A percentile compares a stretch with the other conserved stretches of the same genome.
These are phyloP conservation scores for Avena insularis DNA, from an alignment of 176 grass and related monocot genomes.

Conservation along the genomic window DNA sequence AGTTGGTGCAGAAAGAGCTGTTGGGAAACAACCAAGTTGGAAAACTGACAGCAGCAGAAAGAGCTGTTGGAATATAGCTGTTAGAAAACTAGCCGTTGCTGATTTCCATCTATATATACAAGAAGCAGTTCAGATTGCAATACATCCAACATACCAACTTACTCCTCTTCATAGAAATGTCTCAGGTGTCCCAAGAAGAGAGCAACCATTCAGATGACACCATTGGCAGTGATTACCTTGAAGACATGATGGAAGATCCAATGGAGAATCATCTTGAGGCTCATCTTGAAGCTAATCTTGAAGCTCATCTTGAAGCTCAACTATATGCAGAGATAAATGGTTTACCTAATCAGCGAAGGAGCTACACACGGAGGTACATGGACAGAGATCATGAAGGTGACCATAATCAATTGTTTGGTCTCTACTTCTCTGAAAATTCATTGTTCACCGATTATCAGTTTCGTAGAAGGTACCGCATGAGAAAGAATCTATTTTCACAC, in stretches of 20 bases:
- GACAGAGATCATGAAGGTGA: not conserved
- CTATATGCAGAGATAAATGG: not conserved
- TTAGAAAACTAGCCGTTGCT: not conserved
- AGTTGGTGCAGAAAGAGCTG: too few species aligned
- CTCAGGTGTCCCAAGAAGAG: not conserved
- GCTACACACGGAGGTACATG: not conserved
- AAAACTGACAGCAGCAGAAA: not conserved
- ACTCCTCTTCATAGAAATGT: not conserved
- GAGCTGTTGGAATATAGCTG: not conserved
- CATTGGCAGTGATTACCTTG: not conserved
- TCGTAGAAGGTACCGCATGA: not conserved
- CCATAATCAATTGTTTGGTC: not conserved
- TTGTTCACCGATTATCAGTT: not conserved
- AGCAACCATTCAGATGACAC: not conserved
- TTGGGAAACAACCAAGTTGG: not conserved
- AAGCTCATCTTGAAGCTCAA: not conserved
- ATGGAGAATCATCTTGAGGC: not conserved
- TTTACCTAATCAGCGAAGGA: not conserved
- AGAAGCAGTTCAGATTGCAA: not conserved
- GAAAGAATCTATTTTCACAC: not conserved
- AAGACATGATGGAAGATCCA: not conserved
- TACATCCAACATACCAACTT: not conserved
- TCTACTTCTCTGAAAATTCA: not conserved
- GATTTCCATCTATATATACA: not conserved
- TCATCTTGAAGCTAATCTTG: not conserved